Conservation (phyloP, 1,139 yeast species). For the Kodamaea alishanica region DNA sequence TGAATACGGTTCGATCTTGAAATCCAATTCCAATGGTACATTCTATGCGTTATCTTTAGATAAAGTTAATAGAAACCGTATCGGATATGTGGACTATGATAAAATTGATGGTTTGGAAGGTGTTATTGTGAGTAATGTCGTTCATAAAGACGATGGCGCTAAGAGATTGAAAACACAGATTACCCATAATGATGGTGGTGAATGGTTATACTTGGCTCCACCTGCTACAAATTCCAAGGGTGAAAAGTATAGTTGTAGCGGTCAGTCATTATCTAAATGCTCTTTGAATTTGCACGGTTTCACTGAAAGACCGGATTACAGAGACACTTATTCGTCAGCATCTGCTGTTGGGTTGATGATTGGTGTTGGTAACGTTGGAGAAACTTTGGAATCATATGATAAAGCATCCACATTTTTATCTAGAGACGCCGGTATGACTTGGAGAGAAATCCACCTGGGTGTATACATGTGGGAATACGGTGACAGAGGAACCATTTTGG, state of each 20-base stretch:
- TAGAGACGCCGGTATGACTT: constrained; percentile 82
- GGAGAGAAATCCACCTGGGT: constrained; percentile 78
- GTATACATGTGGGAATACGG: constrained; percentile 92
- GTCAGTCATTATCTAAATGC: constrained; percentile 53
- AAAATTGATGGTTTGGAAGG: constrained; percentile 87
- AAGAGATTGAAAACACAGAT: constrained; percentile 69
- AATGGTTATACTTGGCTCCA: constrained; percentile 71
- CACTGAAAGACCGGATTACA: constrained; percentile 77
- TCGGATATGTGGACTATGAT: constrained; percentile 88
- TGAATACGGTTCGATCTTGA: constrained; percentile 80
- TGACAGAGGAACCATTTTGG: constrained; percentile 86
- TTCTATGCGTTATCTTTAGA: constrained; percentile 72
- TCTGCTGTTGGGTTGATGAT: constrained; percentile 86
- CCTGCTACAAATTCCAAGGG: constrained; percentile 66
- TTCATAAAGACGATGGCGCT: constrained; percentile 45
- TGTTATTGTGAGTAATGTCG: constrained; percentile 68
- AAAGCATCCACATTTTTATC: constrained; percentile 72
- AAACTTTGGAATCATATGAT: constrained; percentile 43
- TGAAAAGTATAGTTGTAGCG: constrained; percentile 51
- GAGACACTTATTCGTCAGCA: constrained; percentile 85
- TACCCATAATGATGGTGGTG: constrained; percentile 90
- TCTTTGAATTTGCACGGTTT: constrained; percentile 86
- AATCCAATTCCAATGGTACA: constrained; percentile 94
- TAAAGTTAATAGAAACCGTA: constrained; percentile 68
- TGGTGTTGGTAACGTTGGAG: constrained; percentile 91